Evolutionary conservation across 2,329 filamentous ascomycete species (phyloP), one percentile per base, ranked within the genome.

Genomic region (Dothideomycetes sp.): DNA sequence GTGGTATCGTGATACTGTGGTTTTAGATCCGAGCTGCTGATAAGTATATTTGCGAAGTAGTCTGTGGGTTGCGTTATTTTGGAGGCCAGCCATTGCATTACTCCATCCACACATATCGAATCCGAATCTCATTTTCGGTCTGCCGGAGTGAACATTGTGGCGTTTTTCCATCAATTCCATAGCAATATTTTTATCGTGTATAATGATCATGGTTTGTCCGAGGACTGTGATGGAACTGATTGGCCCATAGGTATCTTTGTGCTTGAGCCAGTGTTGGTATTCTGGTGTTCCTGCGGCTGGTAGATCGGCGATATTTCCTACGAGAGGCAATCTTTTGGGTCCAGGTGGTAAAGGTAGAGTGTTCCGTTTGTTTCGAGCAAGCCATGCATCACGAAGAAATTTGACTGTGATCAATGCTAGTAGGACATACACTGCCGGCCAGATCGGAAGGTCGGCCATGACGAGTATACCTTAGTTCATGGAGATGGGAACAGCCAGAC

Each of bases 41-140:
- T 59, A 55, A 28, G 69, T 59, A 8, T 65, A 59, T 50, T 67
- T 73, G 9, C 71, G 67, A 33, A 69, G 60, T 3, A 53, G 27
- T 2, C 49, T 46, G 32, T 54, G 19, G 58, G 58, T 58, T 11
- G 59, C 53, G 8, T 60, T 59, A 37, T 69, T 64, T 10, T 52
- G 52, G 16, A 53, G 50, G 13, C 64, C 42, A 2, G 56, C 56
- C 2, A 67, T 45, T 0, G 57, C 45, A 13, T 65, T 50, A 6
- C 58, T 59, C 61, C 57, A 68, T 5, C 65, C 67, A 7, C 41
- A 51, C 46, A 49, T 42, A 6, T 49, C 48, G 22, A 39, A 47
- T 22, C 46, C 41, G 31, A 51, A 50, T 11, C 38, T 43, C 34
- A 57, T 46, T 5, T 43, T 45, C 0, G 64, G 62, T 20, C 64